Conservation (phyloP, 176 grass and related monocot genomes). For the Phoenix roebelenii region DNA sequence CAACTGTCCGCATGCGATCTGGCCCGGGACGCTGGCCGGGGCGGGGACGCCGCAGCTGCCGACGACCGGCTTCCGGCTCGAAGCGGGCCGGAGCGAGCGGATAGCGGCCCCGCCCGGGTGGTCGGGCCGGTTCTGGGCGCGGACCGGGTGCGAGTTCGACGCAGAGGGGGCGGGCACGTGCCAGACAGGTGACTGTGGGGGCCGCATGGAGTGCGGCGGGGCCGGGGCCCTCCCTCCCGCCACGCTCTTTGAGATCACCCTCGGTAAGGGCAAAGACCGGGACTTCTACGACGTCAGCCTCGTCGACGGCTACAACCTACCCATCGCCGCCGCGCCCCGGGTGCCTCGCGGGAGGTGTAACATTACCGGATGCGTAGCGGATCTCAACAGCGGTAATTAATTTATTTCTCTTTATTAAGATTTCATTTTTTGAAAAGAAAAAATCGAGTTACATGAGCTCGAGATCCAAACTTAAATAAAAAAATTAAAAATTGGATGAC, state of each 20-base stretch:
- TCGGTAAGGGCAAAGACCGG: constrained; percentile 32
- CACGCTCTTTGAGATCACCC: constrained; percentile 83
- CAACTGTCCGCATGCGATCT: constrained; percentile 67
- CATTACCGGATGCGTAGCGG: constrained; percentile 53
- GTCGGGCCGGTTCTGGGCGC: constrained; percentile 79
- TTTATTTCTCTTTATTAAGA: not conserved
- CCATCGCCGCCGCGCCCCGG: constrained; percentile 44
- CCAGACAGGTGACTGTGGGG: constrained; percentile 73
- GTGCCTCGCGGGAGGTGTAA: constrained; percentile 43
- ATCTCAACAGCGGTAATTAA: constrained; percentile 64
- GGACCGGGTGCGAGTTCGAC: constrained; percentile 67
- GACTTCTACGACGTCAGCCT: constrained; percentile 89
- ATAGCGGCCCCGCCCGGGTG: constrained; percentile 51
- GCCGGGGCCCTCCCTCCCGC: constrained; percentile 46
- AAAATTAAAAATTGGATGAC: too few relatives aligned
- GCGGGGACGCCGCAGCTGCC: constrained; percentile 63
- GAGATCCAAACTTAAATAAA: too few relatives aligned
- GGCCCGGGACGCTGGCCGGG: constrained; percentile 73
- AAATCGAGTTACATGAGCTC: too few relatives aligned
- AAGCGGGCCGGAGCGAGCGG: constrained; percentile 40
- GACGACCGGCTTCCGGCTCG: constrained; percentile 67
- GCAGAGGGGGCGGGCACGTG: constrained; percentile 34
- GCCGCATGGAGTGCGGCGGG: constrained; percentile 50
- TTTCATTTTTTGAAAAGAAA: not conserved
- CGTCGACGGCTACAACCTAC: constrained; percentile 91